Conservation (phyloP, 306 rosid species). For the Casuarina cunninghamiana region DNA sequence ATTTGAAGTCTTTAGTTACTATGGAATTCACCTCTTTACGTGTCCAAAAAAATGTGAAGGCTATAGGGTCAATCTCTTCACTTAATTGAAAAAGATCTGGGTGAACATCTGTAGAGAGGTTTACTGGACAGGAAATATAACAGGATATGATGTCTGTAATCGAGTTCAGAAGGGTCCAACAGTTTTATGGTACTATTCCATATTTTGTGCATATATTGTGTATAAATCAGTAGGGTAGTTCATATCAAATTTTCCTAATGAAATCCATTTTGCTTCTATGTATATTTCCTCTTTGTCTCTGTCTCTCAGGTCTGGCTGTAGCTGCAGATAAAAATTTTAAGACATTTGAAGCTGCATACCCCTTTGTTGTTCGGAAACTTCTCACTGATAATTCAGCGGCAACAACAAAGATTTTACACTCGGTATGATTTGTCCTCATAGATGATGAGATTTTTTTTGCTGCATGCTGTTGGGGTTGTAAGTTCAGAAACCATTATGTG, state of each 20-base stretch:
- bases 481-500: constrained; percentile 7
- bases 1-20: not conserved
- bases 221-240: not conserved
- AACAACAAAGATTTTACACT: constrained; percentile 68
- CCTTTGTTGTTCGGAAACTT: constrained; percentile 85
- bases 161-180: not conserved
- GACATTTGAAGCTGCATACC: constrained; percentile 96
- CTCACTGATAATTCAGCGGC: constrained; percentile 83
- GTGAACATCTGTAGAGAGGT: not conserved
- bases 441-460: too few species aligned
- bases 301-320: constrained; percentile 72
- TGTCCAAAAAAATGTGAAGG: not conserved
- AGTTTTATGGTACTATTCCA: not conserved
- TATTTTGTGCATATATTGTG: not conserved
- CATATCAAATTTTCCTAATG: not conserved
- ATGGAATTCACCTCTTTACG: not conserved
- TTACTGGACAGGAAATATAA: not conserved
- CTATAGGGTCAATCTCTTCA: not conserved
- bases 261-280: constrained; percentile 13
- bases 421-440: constrained; percentile 45
- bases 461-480: not conserved
- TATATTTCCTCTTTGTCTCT: constrained; percentile 18
- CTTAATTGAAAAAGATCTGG: not conserved
- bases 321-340: constrained; percentile 76
- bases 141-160: constrained; percentile 1